These are phyloP conservation scores for Sugiyamaella floridensis DNA, from an alignment of 805 yeast genomes.

Conservation along the genomic window DNA sequence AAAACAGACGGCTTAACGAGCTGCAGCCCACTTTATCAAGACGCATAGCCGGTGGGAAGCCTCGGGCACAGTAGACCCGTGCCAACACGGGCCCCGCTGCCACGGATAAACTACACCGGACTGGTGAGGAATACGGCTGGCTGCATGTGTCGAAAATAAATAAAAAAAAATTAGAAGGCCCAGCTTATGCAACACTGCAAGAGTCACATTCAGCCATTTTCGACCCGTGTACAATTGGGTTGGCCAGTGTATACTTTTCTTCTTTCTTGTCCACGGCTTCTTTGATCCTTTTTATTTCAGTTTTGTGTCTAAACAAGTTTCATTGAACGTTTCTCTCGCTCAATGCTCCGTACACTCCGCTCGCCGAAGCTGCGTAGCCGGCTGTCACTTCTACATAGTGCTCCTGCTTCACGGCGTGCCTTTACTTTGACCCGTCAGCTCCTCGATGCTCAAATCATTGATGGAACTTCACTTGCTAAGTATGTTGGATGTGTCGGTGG, in stretches of 20 bases:
- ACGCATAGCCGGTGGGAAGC: too few species aligned
- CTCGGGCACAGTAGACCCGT: too few species aligned
- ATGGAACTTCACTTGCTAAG: slow-evolving; percentile 48
- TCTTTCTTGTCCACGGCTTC: neutral
- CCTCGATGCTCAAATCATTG: slow-evolving; percentile 35
- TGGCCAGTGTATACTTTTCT: neutral
- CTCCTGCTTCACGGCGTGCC: neutral
- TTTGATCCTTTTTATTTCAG: neutral
- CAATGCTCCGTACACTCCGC: neutral
- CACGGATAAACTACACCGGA: neutral
- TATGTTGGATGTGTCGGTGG: too few species aligned
- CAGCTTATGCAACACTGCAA: neutral
- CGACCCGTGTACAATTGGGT: neutral
- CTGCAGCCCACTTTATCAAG: too few species aligned
- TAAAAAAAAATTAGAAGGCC: too few species aligned
- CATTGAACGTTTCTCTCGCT: neutral
- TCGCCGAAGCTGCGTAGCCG: neutral
- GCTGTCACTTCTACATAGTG: neutral
- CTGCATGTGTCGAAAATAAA: neutral
- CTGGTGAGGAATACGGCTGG: neutral
- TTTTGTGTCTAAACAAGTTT: too few species aligned
- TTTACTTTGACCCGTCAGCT: neutral
- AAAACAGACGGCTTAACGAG: too few species aligned
- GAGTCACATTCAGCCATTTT: neutral
- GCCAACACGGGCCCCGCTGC: too few species aligned